These are phyloP conservation scores for Lomentospora prolificans DNA, from an alignment of 2,329 filamentous ascomycete genomes.

Conservation along the genomic window DNA sequence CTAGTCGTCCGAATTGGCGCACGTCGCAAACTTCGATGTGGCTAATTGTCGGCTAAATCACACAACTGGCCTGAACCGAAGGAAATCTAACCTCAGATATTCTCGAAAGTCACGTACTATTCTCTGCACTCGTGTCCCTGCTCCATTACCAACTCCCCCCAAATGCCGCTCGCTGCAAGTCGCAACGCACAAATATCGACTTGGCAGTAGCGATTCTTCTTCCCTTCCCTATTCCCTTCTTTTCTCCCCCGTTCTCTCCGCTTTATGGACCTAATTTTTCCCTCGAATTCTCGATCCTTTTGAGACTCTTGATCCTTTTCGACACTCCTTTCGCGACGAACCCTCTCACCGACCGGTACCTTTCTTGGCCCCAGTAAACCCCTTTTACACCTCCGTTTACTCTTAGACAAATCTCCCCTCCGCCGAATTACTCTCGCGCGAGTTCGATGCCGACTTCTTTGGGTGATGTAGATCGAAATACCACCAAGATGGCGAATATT, in stretches of 20 bases:
- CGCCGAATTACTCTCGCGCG: neutral
- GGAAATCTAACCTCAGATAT: slow-evolving; percentile 6
- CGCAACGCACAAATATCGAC: neutral
- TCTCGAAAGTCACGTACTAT: slow-evolving; percentile 1
- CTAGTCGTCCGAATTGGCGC: no score
- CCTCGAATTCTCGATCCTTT: neutral
- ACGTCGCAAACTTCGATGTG: neutral
- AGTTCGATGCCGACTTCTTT: slow-evolving; percentile 1
- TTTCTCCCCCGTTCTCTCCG: neutral
- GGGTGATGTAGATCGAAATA: slow-evolving; percentile 7
- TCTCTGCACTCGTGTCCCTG: neutral
- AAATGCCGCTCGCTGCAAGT: neutral
- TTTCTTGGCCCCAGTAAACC: neutral
- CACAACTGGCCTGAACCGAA: neutral
- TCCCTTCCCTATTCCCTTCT: neutral
- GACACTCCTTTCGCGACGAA: neutral
- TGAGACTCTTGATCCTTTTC: neutral
- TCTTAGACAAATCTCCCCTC: neutral
- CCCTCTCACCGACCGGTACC: neutral
- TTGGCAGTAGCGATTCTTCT: neutral
- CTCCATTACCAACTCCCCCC: neutral
- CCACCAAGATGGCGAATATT: slow-evolving; percentile 5
- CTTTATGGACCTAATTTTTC: neutral
- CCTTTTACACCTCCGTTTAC: neutral
- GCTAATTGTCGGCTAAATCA: neutral